A percentile compares a stretch with the other conserved stretches of the same genome.
Evolutionary conservation across 1,284 basidiomycete species (phyloP).

Genomic region (Tilletia caries): DNA sequence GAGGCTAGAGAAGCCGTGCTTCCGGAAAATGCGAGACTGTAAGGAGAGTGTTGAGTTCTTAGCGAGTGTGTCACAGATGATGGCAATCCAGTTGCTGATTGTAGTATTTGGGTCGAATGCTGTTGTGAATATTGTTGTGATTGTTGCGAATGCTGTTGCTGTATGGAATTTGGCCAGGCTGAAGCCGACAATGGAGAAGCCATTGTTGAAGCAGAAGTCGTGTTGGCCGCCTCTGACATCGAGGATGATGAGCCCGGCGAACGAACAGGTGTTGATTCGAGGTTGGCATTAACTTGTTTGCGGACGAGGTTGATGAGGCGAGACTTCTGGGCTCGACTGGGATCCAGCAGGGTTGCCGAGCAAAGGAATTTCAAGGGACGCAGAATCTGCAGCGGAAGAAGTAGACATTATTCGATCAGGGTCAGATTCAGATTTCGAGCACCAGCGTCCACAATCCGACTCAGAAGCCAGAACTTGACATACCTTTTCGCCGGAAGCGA

Average conservation of each 20-base stretch:
- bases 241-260: background rate
- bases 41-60: background rate
- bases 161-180: background rate
- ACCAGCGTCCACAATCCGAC: too few relatives aligned
- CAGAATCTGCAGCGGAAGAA: constrained; percentile 17
- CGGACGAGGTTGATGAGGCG: constrained; percentile 36
- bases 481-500: constrained; percentile 19
- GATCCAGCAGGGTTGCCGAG: constrained; percentile 40
- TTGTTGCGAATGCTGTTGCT: constrained; percentile 2
- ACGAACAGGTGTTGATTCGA: constrained; percentile 26
- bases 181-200: constrained; percentile 5
- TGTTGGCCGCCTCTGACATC: background rate
- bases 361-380: constrained; percentile 35
- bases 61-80: background rate
- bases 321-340: constrained; percentile 34
- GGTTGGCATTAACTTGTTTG: constrained; percentile 35
- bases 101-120: background rate
- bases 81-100: background rate
- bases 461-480: background rate
- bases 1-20: constrained; percentile 1
- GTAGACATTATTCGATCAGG: too few relatives aligned
- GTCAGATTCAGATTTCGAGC: background rate
- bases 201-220: background rate
- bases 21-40: background rate
- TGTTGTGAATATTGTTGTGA: background rate